Conservation (phyloP, 1,139 yeast genomes). For the Debaryomycetaceae sp. region DNA sequence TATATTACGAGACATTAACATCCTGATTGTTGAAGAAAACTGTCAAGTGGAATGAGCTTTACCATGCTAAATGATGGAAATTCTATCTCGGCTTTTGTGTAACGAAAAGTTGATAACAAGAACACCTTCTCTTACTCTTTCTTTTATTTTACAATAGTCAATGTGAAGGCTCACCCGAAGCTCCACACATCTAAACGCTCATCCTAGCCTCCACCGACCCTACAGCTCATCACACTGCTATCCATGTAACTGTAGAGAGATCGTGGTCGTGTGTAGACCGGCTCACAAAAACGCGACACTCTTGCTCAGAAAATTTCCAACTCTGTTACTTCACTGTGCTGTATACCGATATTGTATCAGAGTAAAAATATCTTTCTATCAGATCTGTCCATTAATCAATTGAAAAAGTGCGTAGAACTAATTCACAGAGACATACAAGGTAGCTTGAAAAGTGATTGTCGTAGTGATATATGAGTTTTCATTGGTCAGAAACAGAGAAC, state of each 20-base stretch:
- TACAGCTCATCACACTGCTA: too few species aligned
- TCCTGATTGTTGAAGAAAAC: background rate
- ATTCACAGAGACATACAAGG: background rate
- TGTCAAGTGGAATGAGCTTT: background rate
- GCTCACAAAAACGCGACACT: constrained; percentile 3
- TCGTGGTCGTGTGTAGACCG: too few species aligned
- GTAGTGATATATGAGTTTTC: background rate
- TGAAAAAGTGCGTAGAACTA: background rate
- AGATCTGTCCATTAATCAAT: constrained; percentile 1
- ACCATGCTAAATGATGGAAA: background rate
- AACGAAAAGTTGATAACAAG: too few species aligned
- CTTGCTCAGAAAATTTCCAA: constrained; percentile 1
- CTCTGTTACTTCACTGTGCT: background rate
- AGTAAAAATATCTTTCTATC: background rate
- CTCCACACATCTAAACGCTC: too few species aligned
- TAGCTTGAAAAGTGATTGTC: background rate
- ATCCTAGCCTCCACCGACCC: too few species aligned
- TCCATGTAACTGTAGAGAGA: too few species aligned
- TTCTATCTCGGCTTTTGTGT: too few species aligned
- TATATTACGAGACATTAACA: constrained; percentile 11
- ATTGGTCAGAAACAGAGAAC: background rate
- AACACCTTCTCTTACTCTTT: too few species aligned
- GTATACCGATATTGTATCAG: background rate
- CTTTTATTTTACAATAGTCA: too few species aligned
- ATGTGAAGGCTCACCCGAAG: too few species aligned